Evolutionary conservation across 371 early-diverging fungal species (phyloP), one percentile per base, ranked within the genome.

Genomic region (Parasitella parasitica): DNA sequence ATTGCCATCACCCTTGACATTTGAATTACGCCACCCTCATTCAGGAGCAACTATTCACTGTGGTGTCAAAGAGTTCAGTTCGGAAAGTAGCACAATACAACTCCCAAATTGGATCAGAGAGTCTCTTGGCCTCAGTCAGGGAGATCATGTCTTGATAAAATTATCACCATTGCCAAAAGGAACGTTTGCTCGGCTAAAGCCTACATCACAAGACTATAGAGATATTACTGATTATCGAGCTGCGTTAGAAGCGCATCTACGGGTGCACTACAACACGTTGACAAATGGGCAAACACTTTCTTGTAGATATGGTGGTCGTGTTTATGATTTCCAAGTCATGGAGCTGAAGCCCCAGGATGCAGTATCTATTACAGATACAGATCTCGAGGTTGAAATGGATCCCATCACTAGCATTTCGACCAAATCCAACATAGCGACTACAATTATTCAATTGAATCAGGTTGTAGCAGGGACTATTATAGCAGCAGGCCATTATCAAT

Each of bases 61-160:
- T 37, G 89, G 91, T n/a, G 94, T 94, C 50, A 83, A 88, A 34
- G 93, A 93, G 65, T 94, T 94, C 64, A 87, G 88, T 28, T 76
- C 74, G 22, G 81, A 81, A 8, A 77, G 71, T 2, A 58, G 67
- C 20, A 70, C 58, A 1, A 78, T 85, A 0, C 81, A 83, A 11
- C 46, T 94, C 12, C 90, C 91, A 1, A 60, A 38, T 4, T 86
- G 89, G 88, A 80, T 91, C 74, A 63, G 82, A 56, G 49, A 62
- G 2, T 68, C 74, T 2, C 64, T 86, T 0, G 64, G 70, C 3
- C 63, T 89, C 0, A 20, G 56, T 2, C 62, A 49, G 30, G 78
- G 85, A 26, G 75, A 81, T 46, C 66, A 70, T 28, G 79, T 88
- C 7, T 53, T 83, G 30, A 71, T 90, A 53, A 78, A 79, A 50